Evolutionary conservation across 257 asterid species (phyloP).

Genomic region (Penstemon eatonii): DNA sequence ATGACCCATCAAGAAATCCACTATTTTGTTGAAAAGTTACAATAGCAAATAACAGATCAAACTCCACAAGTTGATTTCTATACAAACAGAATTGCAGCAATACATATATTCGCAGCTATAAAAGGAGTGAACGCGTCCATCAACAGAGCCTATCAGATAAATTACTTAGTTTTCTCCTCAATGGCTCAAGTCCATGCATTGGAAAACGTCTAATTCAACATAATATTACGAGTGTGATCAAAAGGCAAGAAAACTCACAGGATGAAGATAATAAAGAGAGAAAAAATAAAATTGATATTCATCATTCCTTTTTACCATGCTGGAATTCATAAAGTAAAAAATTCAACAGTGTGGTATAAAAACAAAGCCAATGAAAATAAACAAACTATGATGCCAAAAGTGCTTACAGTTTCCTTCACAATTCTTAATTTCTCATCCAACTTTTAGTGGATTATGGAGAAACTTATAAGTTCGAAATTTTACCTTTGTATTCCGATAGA

Average conservation of each 20-base stretch:
- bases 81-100: background rate
- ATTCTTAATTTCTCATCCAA: background rate
- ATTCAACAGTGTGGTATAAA: background rate
- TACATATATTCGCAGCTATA: background rate
- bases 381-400: background rate
- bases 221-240: constrained; percentile 1
- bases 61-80: background rate
- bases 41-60: background rate
- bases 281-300: constrained; percentile 7
- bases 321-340: constrained; percentile 6
- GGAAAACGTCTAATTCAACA: constrained; percentile 12
- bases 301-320: constrained; percentile 5
- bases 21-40: constrained; percentile 10
- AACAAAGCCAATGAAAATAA: background rate
- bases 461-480: background rate
- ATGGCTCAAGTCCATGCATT: constrained; percentile 1
- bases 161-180: constrained; percentile 11
- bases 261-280: background rate
- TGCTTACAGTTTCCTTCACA: constrained; percentile 7
- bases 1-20: background rate
- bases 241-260: background rate
- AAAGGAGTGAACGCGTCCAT: background rate
- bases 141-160: constrained; percentile 3
- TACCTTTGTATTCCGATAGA: constrained; percentile 9
- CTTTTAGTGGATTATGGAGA: background rate